Evolutionary conservation across 371 early-diverging fungal genomes (phyloP), one percentile per base, ranked within the genome.

Genomic region (Basidiobolus meristosporus): DNA sequence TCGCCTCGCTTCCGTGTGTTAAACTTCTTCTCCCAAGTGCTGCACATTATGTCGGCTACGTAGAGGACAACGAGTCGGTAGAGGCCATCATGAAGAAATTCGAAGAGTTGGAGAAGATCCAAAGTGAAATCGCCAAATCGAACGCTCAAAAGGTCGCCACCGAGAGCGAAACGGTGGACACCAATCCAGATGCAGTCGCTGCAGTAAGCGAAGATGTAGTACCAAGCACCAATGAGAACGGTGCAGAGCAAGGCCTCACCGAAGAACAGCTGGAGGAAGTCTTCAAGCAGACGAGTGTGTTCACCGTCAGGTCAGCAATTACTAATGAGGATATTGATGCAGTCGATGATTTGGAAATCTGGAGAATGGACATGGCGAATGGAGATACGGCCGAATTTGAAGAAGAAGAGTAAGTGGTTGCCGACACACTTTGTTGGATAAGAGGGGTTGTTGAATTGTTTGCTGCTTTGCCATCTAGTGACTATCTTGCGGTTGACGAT

Each of bases 1-100:
- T 20, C 48, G 54, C 36, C 60, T 57, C 38, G 60, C 51, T 40
- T 57, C 60, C 50, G 57, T 59, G 39, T 60, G 59, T n/a, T 2
- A 7, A 15, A 10, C 11, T n/a, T 10, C 7, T 36, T 42, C 43
- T 14, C 35, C 37, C 17, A 42, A 87, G 88, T 50, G 71, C 77
- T 55, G 73, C 78, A 12, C 77, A 81, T 45, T 92, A 88, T 68
- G 90, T 92, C 21, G 92, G 92, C 19, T 92, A 92, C 45, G 88
- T 90, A 1, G 90, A 90, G 49, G 92, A 92, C 53, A 80, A 73
- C 43, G 92, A 92, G 64, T 87, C 90, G 0, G 78, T 92, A 5
- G 90, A 82, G 42, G 81, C 84, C 4, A 92, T 92, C 42, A 92
- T 92, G 92, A 84, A 84, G 46, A 92, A 92, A 57, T 92, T 92